phyloP scores from a whole-genome alignment of 805 yeast species.

The Ogataea saltuana region DNA sequence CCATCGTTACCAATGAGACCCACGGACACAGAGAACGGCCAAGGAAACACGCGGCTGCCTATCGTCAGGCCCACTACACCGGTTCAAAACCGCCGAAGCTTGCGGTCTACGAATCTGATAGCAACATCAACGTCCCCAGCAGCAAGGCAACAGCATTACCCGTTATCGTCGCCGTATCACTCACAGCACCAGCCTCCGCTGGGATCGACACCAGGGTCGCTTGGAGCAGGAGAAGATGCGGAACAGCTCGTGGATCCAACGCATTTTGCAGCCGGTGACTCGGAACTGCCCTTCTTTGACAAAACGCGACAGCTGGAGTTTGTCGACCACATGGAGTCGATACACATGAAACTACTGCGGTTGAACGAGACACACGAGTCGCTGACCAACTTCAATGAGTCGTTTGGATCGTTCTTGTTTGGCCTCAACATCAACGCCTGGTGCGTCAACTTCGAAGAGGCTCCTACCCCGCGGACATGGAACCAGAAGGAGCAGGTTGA shows the following conservation, averaged over 20 bases:
- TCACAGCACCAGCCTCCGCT: constrained; percentile 18
- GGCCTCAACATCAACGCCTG: constrained; percentile 85
- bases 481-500: constrained; percentile 21
- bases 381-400: constrained; percentile 69
- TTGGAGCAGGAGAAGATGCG: constrained; percentile 9
- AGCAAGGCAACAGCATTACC: constrained; percentile 21
- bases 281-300: constrained; percentile 28
- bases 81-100: constrained; percentile 15
- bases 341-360: constrained; percentile 59
- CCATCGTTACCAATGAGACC: no score
- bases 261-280: constrained; percentile 6
- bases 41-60: constrained; percentile 19
- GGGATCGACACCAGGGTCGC: constrained; percentile 18
- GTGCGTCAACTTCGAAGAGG: constrained; percentile 68
- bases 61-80: constrained; percentile 27
- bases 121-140: constrained; percentile 21
- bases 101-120: constrained; percentile 19
- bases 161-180: constrained; percentile 25
- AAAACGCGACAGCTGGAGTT: constrained; percentile 20
- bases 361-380: constrained; percentile 62
- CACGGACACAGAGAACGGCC: no score
- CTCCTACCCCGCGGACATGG: constrained; percentile 29
- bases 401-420: constrained; percentile 67
- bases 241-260: constrained; percentile 5
- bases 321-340: constrained; percentile 20